phyloP scores from a whole-genome alignment of 2,329 filamentous ascomycete genomes.

The Arthrobotrys sinensis region DNA sequence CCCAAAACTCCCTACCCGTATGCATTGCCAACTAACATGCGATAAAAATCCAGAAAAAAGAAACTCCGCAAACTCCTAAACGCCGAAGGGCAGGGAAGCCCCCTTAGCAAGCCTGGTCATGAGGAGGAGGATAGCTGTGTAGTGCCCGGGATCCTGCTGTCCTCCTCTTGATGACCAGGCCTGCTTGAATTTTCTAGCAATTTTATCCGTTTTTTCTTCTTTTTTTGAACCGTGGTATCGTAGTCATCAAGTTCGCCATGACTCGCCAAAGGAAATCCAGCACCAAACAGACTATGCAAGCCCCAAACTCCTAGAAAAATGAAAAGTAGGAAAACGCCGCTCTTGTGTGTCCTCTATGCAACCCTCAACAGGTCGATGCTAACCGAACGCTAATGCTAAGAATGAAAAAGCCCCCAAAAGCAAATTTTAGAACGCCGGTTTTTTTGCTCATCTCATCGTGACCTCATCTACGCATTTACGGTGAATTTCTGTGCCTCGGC shows the following conservation, averaged over 20 bases:
- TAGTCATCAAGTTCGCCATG: not conserved
- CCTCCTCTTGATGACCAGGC: slow-evolving; percentile 15
- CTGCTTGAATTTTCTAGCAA: slow-evolving; percentile 1
- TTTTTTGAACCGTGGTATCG: slow-evolving; percentile 1
- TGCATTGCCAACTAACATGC: not conserved
- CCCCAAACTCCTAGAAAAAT: not conserved
- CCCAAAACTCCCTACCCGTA: too few species aligned
- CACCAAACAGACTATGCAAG: slow-evolving; percentile 7
- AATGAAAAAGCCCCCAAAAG: not conserved
- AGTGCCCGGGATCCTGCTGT: not conserved
- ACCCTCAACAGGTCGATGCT: not conserved
- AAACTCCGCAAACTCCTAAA: slow-evolving; percentile 34
- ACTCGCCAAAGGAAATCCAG: not conserved
- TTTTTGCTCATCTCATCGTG: not conserved
- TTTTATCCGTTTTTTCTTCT: slow-evolving; percentile 8
- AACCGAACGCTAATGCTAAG: slow-evolving; percentile 8
- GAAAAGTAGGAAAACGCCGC: slow-evolving; percentile 15
- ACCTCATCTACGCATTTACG: not conserved
- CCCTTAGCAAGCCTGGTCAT: not conserved
- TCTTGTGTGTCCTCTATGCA: not conserved
- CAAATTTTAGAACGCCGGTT: not conserved
- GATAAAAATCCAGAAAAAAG: slow-evolving; percentile 23
- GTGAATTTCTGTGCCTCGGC: too few species aligned
- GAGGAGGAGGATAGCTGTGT: slow-evolving; percentile 13
- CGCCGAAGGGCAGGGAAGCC: slow-evolving; percentile 10